Evolutionary conservation across 805 yeast species (phyloP).

Genomic region (Scheffersomyces stipitis): DNA sequence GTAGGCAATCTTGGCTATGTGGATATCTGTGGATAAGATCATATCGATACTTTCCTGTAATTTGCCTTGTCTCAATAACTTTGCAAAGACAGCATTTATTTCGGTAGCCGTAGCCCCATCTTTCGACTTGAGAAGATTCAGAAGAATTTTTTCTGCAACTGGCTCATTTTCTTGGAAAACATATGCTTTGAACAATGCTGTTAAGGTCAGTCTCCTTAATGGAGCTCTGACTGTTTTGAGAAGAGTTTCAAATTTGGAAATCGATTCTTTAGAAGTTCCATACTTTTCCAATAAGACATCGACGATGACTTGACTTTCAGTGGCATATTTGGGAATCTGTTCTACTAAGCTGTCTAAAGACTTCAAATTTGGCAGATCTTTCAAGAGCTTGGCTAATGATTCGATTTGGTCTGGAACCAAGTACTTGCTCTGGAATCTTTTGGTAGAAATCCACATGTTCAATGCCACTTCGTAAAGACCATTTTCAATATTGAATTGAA

Average conservation of each 20-base stretch:
- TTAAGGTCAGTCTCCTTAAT: conserved; percentile 30
- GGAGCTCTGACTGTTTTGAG: conserved; percentile 27
- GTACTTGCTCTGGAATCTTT: too few relatives aligned
- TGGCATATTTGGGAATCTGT: not conserved
- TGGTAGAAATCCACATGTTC: conserved; percentile 1
- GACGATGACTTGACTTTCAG: conserved; percentile 7
- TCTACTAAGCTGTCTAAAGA: not conserved
- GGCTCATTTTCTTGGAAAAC: conserved; percentile 23
- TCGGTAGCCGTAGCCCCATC: conserved; percentile 27
- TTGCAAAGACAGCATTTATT: conserved; percentile 24
- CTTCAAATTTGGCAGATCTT: not conserved
- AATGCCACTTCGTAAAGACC: conserved; percentile 7
- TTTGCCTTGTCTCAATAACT: conserved; percentile 24
- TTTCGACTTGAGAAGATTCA: conserved; percentile 26
- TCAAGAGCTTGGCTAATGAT: not conserved
- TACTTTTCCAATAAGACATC: conserved; percentile 16
- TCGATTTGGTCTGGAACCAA: not conserved
- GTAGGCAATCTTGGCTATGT: conserved; percentile 24
- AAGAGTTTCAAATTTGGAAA: conserved; percentile 15
- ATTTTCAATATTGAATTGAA: conserved; percentile 6
- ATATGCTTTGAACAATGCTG: conserved; percentile 32
- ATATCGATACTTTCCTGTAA: conserved; percentile 24
- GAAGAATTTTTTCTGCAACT: conserved; percentile 29
- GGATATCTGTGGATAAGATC: conserved; percentile 16
- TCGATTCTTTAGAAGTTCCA: conserved; percentile 13